These are phyloP conservation scores for Termitomyces eurrhizus DNA, from an alignment of 768 basidiomycete species.

Conservation along the genomic window DNA sequence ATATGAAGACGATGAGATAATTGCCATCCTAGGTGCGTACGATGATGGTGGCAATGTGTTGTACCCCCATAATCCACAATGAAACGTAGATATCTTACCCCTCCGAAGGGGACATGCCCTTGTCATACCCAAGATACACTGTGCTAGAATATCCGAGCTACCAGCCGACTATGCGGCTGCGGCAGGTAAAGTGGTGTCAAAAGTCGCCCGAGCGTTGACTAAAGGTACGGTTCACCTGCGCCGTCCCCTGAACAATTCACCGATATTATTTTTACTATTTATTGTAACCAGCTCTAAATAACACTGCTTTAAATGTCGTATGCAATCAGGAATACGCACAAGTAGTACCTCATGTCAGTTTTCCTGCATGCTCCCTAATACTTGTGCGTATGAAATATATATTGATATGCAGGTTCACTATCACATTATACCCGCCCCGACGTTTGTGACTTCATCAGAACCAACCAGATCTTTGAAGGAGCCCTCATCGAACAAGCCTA, in stretches of 20 bases:
- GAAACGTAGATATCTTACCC: conserved; percentile 59
- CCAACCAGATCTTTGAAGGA: conserved; percentile 3
- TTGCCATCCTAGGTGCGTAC: conserved; percentile 58
- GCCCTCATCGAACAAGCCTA: conserved; percentile 24
- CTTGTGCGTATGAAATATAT: background rate
- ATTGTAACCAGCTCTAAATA: conserved; percentile 43
- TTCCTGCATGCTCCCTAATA: conserved; percentile 1
- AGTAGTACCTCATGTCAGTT: conserved; percentile 67
- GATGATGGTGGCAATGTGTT: background rate
- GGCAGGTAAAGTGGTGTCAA: conserved; percentile 54
- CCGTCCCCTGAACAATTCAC: background rate
- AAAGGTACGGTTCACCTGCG: conserved; percentile 35
- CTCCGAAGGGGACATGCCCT: conserved; percentile 64
- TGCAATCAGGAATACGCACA: conserved; percentile 84
- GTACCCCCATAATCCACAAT: background rate
- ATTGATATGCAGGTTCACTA: conserved; percentile 56
- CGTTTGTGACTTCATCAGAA: conserved; percentile 24
- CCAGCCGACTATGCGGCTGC: conserved; percentile 56
- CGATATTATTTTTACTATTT: conserved; percentile 6
- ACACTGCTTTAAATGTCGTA: conserved; percentile 70
- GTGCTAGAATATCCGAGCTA: conserved; percentile 60
- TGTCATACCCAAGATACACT: conserved; percentile 66
- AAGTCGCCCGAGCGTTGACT: conserved; percentile 59
- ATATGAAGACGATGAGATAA: conserved; percentile 58
- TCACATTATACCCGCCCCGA: conserved; percentile 73